Evolutionary conservation across 176 grass and related monocot species (phyloP).

Genomic region (Phyllostachys edulis): DNA sequence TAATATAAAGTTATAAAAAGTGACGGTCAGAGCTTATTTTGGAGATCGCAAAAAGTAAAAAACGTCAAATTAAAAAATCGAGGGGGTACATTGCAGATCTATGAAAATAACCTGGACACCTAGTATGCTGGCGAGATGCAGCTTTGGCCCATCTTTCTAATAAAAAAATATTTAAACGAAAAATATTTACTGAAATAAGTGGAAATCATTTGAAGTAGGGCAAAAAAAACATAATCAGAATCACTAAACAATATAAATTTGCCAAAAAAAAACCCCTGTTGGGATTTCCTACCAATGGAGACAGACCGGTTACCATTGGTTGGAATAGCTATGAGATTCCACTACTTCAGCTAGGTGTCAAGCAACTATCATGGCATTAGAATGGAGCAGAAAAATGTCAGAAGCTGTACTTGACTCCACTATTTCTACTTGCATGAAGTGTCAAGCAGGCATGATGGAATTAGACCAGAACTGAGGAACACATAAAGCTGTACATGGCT

Average conservation of each 20-base stretch:
- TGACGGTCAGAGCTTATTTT: too few relatives aligned
- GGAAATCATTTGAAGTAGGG: not conserved
- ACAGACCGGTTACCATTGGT: slow-evolving; percentile 1
- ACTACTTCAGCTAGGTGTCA: slow-evolving; percentile 38
- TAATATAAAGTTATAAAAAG: too few relatives aligned
- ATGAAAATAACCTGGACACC: not conserved
- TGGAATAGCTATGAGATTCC: slow-evolving; percentile 39
- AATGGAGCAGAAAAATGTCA: slow-evolving; percentile 16
- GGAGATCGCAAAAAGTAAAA: too few relatives aligned
- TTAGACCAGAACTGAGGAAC: slow-evolving; percentile 36
- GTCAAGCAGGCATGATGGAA: slow-evolving; percentile 43
- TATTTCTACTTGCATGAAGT: slow-evolving; percentile 15
- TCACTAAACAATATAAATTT: not conserved
- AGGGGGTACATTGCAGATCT: not conserved
- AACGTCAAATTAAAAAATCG: too few relatives aligned
- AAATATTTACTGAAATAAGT: not conserved
- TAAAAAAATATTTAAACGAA: not conserved
- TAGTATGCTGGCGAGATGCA: not conserved
- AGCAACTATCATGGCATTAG: slow-evolving; percentile 29
- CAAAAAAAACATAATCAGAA: not conserved
- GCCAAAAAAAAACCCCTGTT: not conserved
- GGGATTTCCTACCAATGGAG: slow-evolving; percentile 7
- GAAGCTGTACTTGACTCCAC: slow-evolving; percentile 35
- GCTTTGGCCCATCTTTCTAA: not conserved
- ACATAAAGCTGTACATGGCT: slow-evolving; percentile 46